These are phyloP conservation scores for Metschnikowia shivogae DNA, from an alignment of 805 yeast genomes.

Conservation along the genomic window DNA sequence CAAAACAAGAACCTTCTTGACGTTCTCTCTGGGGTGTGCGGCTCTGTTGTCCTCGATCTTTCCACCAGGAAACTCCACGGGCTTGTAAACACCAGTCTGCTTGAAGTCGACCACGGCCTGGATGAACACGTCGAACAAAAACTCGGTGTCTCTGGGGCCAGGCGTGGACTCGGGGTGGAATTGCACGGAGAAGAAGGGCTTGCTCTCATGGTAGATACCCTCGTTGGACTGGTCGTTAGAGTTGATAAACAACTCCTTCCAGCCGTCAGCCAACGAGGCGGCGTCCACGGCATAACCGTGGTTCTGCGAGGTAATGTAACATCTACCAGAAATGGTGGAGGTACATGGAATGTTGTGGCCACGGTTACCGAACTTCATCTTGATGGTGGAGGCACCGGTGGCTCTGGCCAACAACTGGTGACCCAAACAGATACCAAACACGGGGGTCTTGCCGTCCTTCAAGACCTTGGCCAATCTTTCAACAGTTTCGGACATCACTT, in stretches of 20 bases:
- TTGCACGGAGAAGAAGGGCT: slow-evolving; percentile 96
- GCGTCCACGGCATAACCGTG: slow-evolving; percentile 98
- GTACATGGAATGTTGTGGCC: slow-evolving; percentile 98
- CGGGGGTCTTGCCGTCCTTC: slow-evolving; percentile 70
- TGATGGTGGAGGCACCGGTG: slow-evolving; percentile 86
- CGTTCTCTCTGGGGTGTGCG: slow-evolving; percentile 73
- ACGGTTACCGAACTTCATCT: slow-evolving; percentile 97
- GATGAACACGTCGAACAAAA: slow-evolving; percentile 90
- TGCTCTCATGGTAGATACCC: slow-evolving; percentile 87
- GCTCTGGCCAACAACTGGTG: slow-evolving; percentile 96
- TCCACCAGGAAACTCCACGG: slow-evolving; percentile 92
- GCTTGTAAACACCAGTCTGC: slow-evolving; percentile 53
- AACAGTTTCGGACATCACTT: slow-evolving; percentile 69
- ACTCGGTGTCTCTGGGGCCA: slow-evolving; percentile 99
- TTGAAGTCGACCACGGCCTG: slow-evolving; percentile 69
- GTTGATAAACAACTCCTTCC: slow-evolving; percentile 93
- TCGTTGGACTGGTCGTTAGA: slow-evolving; percentile 97
- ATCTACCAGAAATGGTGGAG: slow-evolving; percentile 83
- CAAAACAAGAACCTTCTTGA: slow-evolving; percentile 86
- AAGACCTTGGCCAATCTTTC: slow-evolving; percentile 55
- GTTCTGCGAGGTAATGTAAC: slow-evolving; percentile 98
- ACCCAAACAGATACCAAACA: slow-evolving; percentile 97
- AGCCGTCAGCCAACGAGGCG: slow-evolving; percentile 64
- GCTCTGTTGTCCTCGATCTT: slow-evolving; percentile 64
- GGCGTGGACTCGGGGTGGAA: slow-evolving; percentile 99